phyloP scores from a whole-genome alignment of 495 filamentous ascomycete genomes.

The Stereocaulon alpinum region DNA sequence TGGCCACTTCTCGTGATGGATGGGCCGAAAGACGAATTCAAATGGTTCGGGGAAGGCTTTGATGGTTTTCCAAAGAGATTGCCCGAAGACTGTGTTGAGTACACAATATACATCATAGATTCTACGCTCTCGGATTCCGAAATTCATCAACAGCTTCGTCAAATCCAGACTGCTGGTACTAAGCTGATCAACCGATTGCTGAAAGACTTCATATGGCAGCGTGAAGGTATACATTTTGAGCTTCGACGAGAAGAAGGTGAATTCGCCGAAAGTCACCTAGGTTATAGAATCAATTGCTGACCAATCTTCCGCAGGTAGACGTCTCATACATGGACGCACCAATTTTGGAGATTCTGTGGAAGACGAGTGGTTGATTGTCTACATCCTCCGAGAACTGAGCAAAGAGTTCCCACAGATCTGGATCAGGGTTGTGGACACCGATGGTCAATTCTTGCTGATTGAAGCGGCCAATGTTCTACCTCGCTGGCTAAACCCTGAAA shows the following conservation, averaged over 20 bases:
- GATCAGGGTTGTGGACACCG: conserved; percentile 72
- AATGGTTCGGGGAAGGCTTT: conserved; percentile 29
- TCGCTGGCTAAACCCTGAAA: conserved; percentile 84
- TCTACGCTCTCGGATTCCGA: conserved; percentile 37
- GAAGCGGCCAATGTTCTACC: conserved; percentile 86
- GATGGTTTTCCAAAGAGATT: conserved; percentile 31
- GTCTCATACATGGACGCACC: conserved; percentile 55
- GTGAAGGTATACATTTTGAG: conserved; percentile 59
- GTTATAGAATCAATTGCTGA: no score
- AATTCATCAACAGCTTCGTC: conserved; percentile 50
- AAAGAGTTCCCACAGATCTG: conserved; percentile 63
- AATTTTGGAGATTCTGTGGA: conserved; percentile 90
- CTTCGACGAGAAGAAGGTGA: conserved; percentile 48
- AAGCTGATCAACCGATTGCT: conserved; percentile 52
- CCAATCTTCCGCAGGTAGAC: conserved; percentile 14
- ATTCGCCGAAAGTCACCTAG: no score
- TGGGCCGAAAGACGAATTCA: conserved; percentile 31
- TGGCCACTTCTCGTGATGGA: conserved; percentile 18
- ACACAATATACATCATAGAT: conserved; percentile 66
- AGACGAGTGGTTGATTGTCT: conserved; percentile 95
- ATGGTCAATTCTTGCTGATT: conserved; percentile 90
- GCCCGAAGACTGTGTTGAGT: conserved; percentile 82
- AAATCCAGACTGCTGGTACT: conserved; percentile 57
- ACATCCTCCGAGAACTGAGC: conserved; percentile 74
- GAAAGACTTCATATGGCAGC: conserved; percentile 91